Evolutionary conservation across 495 filamentous ascomycete species (phyloP), one percentile per base, ranked within the genome.

Genomic region (Penicillium crystallinum): DNA sequence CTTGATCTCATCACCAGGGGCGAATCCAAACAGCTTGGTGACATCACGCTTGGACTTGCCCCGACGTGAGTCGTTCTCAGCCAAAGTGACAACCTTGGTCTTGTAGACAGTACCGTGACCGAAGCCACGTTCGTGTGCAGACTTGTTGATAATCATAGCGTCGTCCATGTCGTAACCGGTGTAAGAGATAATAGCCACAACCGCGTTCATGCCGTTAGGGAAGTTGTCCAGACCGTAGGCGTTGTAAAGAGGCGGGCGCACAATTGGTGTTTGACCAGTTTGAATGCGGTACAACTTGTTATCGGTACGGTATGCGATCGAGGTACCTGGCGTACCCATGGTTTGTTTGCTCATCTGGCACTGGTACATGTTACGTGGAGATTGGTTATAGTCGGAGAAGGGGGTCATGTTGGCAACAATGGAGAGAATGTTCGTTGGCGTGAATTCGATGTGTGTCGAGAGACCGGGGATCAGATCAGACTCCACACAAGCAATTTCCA

Each of bases 131-230:
- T 98, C 93, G 71, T 97, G 89, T 2, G 92, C 84, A 12, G 92
- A 97, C 67, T 98, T 98, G 76, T 97, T 97, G 62, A 98, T 78
- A 58, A 98, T 97, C 93, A 98, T 98, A 67, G 93, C 93, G 73
- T 98, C 93, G 76, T 98, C 93, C 93, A 98, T 97, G 78, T 98
- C 93, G 67, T 97, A 97, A 38, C 92, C 93, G 6, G 93, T 97
- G 72, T 98, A 98, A 4, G 93, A 96, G 52, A 98, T 95, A 64
- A 98, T 95, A 46, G 93, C 93, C 49, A 98, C 93, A 22, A 98
- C 81, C 8, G 91, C 90, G 66, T 98, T 98, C 59, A 81, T 91
- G n/a, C 93, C 93, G 64, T 97, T 96, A 45, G 93, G 93, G 69
- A 96, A 98, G 74, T 97, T 97, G 69, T 98, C 93, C 50, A 98